Base-by-base conservation (phyloP, 306 rosid genomes). In the Casuarina cunninghamiana region DNA sequence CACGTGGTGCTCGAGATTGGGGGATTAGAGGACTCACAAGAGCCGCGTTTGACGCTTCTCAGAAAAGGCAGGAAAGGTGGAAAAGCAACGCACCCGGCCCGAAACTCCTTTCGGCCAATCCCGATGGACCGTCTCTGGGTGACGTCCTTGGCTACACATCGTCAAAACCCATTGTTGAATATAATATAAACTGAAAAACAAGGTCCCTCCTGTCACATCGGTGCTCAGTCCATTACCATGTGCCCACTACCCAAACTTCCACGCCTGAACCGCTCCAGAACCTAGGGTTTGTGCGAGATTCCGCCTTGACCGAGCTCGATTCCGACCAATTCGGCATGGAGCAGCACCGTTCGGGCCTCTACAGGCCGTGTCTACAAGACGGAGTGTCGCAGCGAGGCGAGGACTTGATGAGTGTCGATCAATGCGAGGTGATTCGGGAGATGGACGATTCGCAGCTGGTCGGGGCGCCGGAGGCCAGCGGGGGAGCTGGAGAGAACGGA, bases 1-100 rank as follows among this genome's bases (percentile, higher is more conserved):
- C 97, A 92, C 97, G 97, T 90, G 95, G 87, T 87, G 89, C 86
- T 84, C 85, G 80, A 86, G 76, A 81, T 38, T 85, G 73, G 78
- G 82, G 78, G 75, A 83, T 77, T 83, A 71, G 50, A 53, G 75
- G 74, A 66, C 66, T 75, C 74, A 38, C 68, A 60, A 74, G 82
- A 73, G 91, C 85, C 85, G 83, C 87, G 84, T 85, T 87, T 84
- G 88, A 76, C 82, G 85, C 76, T 77, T 77, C 80, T 53, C 43
- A 15, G 41, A 32, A 41, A 51, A 16, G 21, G 16, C 9, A 39
- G 3, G 21, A 0, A 77, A 19, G 1, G 10, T 42, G 11, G 21
- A 57, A 16, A 38, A 13, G 1, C 46, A 66, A 66, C 8, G 12
- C 5, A 10, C 10, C 46, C 45, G 5, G 9, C 21, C 4, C 10